phyloP scores from a whole-genome alignment of 441 rosid genomes.

The Croton setiger region DNA sequence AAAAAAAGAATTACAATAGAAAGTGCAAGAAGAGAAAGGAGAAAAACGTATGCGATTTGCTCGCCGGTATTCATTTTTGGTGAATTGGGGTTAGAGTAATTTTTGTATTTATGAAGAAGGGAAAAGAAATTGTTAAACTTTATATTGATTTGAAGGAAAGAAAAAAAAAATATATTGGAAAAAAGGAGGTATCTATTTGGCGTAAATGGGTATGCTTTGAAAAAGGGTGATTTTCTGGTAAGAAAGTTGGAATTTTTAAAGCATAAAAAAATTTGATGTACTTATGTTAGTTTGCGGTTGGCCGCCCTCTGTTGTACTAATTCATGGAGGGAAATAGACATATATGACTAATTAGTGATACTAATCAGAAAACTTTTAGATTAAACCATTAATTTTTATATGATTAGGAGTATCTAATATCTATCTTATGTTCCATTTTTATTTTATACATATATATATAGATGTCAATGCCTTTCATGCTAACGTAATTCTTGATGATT shows the following conservation, averaged over 20 bases:
- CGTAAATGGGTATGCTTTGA: conserved; percentile 23
- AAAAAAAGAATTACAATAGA: conserved; percentile 40
- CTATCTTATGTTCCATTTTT: too few relatives aligned
- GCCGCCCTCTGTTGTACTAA: conserved; percentile 27
- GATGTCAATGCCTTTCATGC: not conserved
- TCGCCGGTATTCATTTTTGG: conserved; percentile 34
- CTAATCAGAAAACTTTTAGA: too few relatives aligned
- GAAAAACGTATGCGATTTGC: conserved; percentile 42
- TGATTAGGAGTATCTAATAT: too few relatives aligned
- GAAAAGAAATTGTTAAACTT: not conserved
- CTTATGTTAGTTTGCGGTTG: conserved; percentile 33
- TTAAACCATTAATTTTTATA: too few relatives aligned
- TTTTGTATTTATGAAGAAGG: not conserved
- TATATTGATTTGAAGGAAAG: not conserved
- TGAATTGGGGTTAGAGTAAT: not conserved
- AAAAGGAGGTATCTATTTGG: not conserved
- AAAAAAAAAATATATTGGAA: not conserved
- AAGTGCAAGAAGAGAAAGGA: conserved; percentile 44
- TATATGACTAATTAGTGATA: too few relatives aligned
- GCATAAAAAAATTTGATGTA: not conserved
- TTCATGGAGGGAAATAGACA: not conserved
- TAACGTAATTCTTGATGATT: not conserved
- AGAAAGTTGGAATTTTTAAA: conserved; percentile 25
- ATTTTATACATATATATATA: too few relatives aligned
- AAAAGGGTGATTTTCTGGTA: conserved; percentile 29